These are phyloP conservation scores for Floccularia luteovirens DNA, from an alignment of 768 basidiomycete species.

Conservation along the genomic window DNA sequence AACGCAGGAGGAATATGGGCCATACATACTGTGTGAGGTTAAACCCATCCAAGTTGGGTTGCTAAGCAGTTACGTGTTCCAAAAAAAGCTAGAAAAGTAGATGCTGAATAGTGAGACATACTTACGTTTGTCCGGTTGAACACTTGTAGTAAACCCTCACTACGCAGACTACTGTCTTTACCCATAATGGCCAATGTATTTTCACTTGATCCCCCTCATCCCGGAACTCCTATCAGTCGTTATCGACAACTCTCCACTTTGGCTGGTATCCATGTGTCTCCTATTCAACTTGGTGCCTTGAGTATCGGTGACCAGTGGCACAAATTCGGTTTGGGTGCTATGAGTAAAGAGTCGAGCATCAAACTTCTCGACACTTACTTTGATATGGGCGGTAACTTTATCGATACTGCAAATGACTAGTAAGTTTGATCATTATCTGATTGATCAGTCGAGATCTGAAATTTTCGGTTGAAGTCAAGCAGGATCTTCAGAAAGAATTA, in stretches of 20 bases:
- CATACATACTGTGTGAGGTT: too few relatives aligned
- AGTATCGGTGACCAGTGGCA: conserved; percentile 34
- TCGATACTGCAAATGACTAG: conserved; percentile 42
- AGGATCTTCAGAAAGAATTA: conserved; percentile 44
- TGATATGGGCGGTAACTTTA: conserved; percentile 40
- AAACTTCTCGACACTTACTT: conserved; percentile 36
- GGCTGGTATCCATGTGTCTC: conserved; percentile 33
- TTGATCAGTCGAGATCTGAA: not conserved
- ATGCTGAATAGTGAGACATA: too few relatives aligned
- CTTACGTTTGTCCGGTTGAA: too few relatives aligned
- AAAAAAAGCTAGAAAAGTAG: too few relatives aligned
- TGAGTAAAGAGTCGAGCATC: conserved; percentile 35
- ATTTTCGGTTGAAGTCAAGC: conserved; percentile 44
- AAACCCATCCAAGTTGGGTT: too few relatives aligned
- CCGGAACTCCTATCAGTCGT: conserved; percentile 20
- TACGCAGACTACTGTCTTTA: too few relatives aligned
- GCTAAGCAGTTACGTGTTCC: too few relatives aligned
- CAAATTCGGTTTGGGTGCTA: conserved; percentile 21
- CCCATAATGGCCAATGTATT: too few relatives aligned
- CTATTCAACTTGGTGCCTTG: conserved; percentile 32
- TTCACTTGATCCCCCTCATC: too few relatives aligned
- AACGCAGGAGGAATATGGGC: too few relatives aligned
- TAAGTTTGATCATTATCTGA: conserved; percentile 8
- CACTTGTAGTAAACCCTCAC: too few relatives aligned
- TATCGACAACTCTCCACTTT: conserved; percentile 26